Percentiles rank a stretch among this genome's conserved stretches.
phyloP scores from a whole-genome alignment of 1,284 basidiomycete species.

The Wolfiporia cocos region DNA sequence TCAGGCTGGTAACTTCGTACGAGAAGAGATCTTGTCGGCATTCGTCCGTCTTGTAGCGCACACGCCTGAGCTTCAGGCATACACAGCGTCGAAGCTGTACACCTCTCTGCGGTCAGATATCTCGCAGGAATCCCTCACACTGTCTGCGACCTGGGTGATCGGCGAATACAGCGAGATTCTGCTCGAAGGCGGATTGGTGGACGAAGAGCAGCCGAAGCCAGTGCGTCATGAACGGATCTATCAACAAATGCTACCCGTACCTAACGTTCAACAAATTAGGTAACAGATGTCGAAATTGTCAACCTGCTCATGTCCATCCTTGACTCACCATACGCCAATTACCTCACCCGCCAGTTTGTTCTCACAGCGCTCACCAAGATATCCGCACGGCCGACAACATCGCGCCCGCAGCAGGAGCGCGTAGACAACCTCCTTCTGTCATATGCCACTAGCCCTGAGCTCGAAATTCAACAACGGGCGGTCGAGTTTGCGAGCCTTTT shows the following conservation, averaged over 20 bases:
- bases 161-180: constrained; percentile 96
- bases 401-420: constrained; percentile 66
- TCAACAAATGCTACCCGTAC: too few species aligned
- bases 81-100: constrained; percentile 92
- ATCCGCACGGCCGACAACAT: constrained; percentile 68
- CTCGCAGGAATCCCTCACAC: constrained; percentile 92
- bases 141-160: constrained; percentile 93
- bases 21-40: constrained; percentile 92
- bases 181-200: constrained; percentile 83
- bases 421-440: constrained; percentile 71
- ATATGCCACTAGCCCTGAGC: constrained; percentile 82
- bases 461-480: constrained; percentile 94
- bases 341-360: constrained; percentile 89
- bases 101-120: constrained; percentile 86
- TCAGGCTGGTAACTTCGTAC: constrained; percentile 96
- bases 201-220: constrained; percentile 75
- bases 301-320: constrained; percentile 86
- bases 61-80: constrained; percentile 95
- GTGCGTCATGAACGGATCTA: too few species aligned
- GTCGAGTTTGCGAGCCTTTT: constrained; percentile 93
- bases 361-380: constrained; percentile 91
- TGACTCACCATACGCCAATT: constrained; percentile 93
- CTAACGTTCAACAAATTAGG: constrained; percentile 31
- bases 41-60: constrained; percentile 97
- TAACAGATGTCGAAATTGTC: constrained; percentile 77